Base-by-base conservation (phyloP, 1,284 basidiomycete species). In the Cryptococcus sp. region DNA sequence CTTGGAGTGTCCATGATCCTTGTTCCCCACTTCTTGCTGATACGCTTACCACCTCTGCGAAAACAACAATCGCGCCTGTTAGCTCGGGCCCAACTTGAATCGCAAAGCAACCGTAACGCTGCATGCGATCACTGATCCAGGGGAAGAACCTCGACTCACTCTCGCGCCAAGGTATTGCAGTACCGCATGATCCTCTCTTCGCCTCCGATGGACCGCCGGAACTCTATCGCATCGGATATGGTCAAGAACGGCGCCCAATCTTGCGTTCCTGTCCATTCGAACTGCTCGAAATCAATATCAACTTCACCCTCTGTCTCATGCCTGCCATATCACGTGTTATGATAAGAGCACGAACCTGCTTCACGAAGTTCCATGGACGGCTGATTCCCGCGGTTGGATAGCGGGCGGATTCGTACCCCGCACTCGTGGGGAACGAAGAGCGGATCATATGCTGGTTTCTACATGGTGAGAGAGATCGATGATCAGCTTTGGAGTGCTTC, bases 171-270 rank as follows among this genome's bases (percentile, higher is more conserved):
- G 7, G 82, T 73, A 69, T 87, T 87, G 67, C 86, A 90, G 75
- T 94, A 91, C 4, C 79, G 81, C 69, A 88, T 87, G 61, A 94
- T 92, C 56, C 83, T 83, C 17, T 83, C 80, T 77, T 95, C 93
- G 2, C 93, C 93, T 1, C 92, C 93, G 20, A 94, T 80, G 84
- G 86, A 88, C 39, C 46, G 41, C 25, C 92, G 84, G 79, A 93
- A 94, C 47, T 87, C 83, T 10, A 94, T 74, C 0, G 91, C 91
- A 85, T 74, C 66, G 4, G 57, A 47, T 23, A 71, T 66, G 0
- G 67, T 72, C 53, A 75, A 59, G 22, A 55, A 65, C 2, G 61
- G 61, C 3, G 57, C 59, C 64, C 69, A 75, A 56, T 78, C 73
- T 15, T 53, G 51, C 3, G 74, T 76, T 5, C 73, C 72, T 10